Percentiles rank a stretch among this genome's conserved stretches.
These are phyloP conservation scores for Rhizophagus clarus DNA, from an alignment of 192 early-diverging fungal species.

Conservation along the genomic window DNA sequence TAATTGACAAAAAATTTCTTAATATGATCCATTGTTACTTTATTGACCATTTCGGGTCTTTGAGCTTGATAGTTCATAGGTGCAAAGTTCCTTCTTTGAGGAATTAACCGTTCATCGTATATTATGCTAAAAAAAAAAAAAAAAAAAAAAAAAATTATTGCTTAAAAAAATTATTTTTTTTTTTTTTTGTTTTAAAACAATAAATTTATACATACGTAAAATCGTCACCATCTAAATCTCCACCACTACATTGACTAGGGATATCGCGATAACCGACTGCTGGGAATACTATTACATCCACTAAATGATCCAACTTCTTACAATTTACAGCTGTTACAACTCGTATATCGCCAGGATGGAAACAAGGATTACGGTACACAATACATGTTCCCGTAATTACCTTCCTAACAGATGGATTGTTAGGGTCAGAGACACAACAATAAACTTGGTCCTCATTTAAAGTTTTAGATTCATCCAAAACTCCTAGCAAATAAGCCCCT, in stretches of 20 bases:
- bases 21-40: conserved; percentile 53
- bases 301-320: conserved; percentile 45
- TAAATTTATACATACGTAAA: conserved; percentile 50
- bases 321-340: conserved; percentile 60
- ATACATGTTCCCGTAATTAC: conserved; percentile 47
- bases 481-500: conserved; percentile 57
- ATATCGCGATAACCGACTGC: conserved; percentile 67
- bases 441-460: conserved; percentile 54
- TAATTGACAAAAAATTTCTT: conserved; percentile 69
- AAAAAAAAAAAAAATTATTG: too few species aligned
- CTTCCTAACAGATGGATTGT: conserved; percentile 12
- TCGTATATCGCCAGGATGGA: conserved; percentile 67
- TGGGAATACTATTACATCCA: conserved; percentile 79
- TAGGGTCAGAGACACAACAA: conserved; percentile 44
- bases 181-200: neutral
- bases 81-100: conserved; percentile 34
- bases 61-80: conserved; percentile 59
- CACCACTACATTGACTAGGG: too few species aligned
- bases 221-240: conserved; percentile 84
- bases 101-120: conserved; percentile 59
- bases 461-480: conserved; percentile 51
- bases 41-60: conserved; percentile 30
- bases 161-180: too few species aligned
- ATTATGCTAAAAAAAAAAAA: conserved; percentile 43
- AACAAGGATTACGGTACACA: conserved; percentile 61